Percentiles rank a stretch among this genome's conserved stretches.
phyloP scores from a whole-genome alignment of 352 stramenopile species.

The Pythium graminicola region DNA sequence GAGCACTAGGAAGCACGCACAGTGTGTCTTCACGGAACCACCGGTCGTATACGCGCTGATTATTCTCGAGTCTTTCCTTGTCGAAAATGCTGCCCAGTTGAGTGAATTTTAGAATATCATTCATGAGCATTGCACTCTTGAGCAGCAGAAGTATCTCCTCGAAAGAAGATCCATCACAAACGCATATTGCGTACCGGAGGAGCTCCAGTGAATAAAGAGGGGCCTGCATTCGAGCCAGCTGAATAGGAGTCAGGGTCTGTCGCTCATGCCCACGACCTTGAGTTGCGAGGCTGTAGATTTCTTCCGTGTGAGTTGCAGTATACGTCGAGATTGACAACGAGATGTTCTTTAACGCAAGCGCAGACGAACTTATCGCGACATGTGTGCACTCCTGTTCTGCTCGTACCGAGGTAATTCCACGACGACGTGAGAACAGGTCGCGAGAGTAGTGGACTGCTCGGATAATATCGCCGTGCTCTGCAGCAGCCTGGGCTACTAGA shows the following conservation, averaged over 20 bases:
- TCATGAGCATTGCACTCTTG: conserved; percentile 45
- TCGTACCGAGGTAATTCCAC: conserved; percentile 2
- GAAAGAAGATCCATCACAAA: conserved; percentile 45
- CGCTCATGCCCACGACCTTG: conserved; percentile 12
- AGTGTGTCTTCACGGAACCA: conserved; percentile 56
- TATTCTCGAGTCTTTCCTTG: background rate
- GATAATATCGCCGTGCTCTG: conserved; percentile 38
- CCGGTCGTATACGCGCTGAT: conserved; percentile 35
- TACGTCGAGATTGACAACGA: conserved; percentile 56
- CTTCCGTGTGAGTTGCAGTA: conserved; percentile 45
- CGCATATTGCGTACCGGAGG: conserved; percentile 52
- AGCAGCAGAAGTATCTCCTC: conserved; percentile 57
- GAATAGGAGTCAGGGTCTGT: conserved; percentile 12
- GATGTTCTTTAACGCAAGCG: conserved; percentile 40
- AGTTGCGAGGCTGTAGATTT: conserved; percentile 33
- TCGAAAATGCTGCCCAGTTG: conserved; percentile 25
- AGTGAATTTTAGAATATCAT: conserved; percentile 46
- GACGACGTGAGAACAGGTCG: conserved; percentile 40
- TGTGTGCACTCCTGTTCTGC: background rate
- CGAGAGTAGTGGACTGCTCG: conserved; percentile 47
- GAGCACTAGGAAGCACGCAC: conserved; percentile 35
- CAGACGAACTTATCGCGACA: conserved; percentile 4
- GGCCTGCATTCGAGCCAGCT: conserved; percentile 43
- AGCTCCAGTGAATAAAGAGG: conserved; percentile 53
- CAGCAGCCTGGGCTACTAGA: conserved; percentile 32